Percentiles rank a stretch among this genome's conserved stretches.
phyloP scores from a whole-genome alignment of 1,139 yeast species.

The Hanseniaspora uvarum region DNA sequence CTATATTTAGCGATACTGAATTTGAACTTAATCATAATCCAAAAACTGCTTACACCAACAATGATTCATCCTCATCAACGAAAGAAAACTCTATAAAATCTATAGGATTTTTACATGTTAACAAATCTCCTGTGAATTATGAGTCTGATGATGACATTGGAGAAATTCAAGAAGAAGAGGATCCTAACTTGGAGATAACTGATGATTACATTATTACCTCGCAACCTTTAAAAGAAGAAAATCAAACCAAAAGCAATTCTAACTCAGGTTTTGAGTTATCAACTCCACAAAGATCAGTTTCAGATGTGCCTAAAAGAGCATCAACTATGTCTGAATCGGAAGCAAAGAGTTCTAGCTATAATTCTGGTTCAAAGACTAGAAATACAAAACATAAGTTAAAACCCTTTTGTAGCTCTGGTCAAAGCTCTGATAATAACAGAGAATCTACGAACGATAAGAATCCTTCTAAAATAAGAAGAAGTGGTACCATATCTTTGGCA shows the following conservation, averaged over 20 bases:
- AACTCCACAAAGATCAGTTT: slow-evolving; percentile 1
- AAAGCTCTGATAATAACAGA: neutral
- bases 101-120: neutral
- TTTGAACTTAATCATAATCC: neutral
- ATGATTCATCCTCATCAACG: neutral
- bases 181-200: neutral
- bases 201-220: slow-evolving; percentile 3
- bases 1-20: slow-evolving; percentile 13
- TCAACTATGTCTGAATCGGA: neutral
- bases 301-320: slow-evolving; percentile 4
- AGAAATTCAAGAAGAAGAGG: slow-evolving; percentile 1
- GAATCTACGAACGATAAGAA: neutral
- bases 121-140: neutral
- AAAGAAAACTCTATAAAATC: slow-evolving; percentile 6
- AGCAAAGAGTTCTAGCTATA: neutral
- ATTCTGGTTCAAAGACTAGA: no score
- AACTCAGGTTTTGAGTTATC: neutral
- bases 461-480: neutral
- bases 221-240: neutral
- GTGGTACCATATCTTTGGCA: slow-evolving; percentile 2
- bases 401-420: neutral
- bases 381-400: neutral
- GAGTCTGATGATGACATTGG: neutral
- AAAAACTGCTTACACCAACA: neutral
- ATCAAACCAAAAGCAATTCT: neutral